phyloP scores from a whole-genome alignment of 495 filamentous ascomycete genomes.

The Thermothielavioides terrestris region DNA sequence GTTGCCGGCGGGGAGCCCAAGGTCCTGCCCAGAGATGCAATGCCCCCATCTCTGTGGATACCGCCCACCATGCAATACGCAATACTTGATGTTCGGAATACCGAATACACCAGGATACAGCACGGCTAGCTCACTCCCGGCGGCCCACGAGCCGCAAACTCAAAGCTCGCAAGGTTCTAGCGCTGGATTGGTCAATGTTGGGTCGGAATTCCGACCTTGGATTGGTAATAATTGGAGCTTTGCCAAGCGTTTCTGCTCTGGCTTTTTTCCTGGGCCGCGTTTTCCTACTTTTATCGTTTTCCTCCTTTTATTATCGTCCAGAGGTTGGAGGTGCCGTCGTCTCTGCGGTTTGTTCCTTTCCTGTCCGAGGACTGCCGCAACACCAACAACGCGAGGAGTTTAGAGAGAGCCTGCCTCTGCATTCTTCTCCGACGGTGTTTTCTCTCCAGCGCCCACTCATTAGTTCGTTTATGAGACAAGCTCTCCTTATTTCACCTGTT shows the following conservation, averaged over 20 bases:
- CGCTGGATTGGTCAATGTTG: no score
- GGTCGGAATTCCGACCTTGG: no score
- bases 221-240: conserved; percentile 8
- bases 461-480: neutral
- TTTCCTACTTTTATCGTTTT: neutral
- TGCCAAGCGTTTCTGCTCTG: conserved; percentile 1
- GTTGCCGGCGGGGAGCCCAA: neutral
- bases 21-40: neutral
- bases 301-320: neutral
- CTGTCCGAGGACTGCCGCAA: neutral
- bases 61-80: no score
- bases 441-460: neutral
- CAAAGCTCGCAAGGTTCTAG: neutral
- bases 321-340: neutral
- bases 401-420: conserved; percentile 10
- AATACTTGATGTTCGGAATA: no score
- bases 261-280: neutral
- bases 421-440: neutral
- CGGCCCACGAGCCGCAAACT: neutral
- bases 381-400: neutral
- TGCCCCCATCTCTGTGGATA: conserved; percentile 1
- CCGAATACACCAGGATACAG: neutral
- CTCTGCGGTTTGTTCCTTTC: neutral
- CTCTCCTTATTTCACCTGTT: neutral
- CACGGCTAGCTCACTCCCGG: neutral